Evolutionary conservation across 2,329 filamentous ascomycete species (phyloP).

Genomic region (Shiraia bambusicola): DNA sequence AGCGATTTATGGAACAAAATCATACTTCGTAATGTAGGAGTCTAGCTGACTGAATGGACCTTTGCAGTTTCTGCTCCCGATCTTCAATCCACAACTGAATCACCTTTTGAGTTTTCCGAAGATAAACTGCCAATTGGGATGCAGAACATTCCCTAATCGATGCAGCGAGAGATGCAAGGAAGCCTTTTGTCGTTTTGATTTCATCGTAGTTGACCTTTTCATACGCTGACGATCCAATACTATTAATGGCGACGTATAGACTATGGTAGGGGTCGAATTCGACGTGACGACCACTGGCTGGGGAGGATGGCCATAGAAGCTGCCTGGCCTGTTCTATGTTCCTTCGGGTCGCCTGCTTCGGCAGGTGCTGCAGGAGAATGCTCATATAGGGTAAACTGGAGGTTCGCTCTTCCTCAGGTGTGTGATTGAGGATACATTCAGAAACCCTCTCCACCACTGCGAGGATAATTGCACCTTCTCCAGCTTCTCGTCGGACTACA

Average conservation of each 20-base stretch:
- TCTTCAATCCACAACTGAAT: constrained; percentile 67
- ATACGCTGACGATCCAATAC: constrained; percentile 60
- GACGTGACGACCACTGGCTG: constrained; percentile 35
- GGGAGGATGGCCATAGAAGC: constrained; percentile 64
- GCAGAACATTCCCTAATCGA: constrained; percentile 44
- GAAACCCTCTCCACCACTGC: constrained; percentile 72
- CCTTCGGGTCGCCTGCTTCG: constrained; percentile 48
- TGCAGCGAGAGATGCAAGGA: constrained; percentile 57
- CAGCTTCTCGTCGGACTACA: constrained; percentile 61
- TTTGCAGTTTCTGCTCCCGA: constrained; percentile 35
- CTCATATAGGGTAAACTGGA: constrained; percentile 33
- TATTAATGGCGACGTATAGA: constrained; percentile 62
- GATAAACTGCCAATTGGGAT: constrained; percentile 56
- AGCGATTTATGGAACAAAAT: too few species aligned
- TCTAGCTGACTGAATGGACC: constrained; percentile 19
- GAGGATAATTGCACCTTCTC: constrained; percentile 66
- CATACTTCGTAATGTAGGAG: constrained; percentile 30
- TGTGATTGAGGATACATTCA: constrained; percentile 37
- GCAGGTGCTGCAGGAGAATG: constrained; percentile 40
- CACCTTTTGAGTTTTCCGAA: constrained; percentile 64
- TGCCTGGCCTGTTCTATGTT: constrained; percentile 63
- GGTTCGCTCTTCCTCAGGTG: constrained; percentile 20
- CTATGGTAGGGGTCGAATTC: constrained; percentile 63
- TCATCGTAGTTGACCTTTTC: constrained; percentile 43
- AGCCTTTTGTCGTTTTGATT: constrained; percentile 44